These are phyloP conservation scores for Eucalyptus coolabah DNA, from an alignment of 345 rosid species.

Conservation along the genomic window DNA sequence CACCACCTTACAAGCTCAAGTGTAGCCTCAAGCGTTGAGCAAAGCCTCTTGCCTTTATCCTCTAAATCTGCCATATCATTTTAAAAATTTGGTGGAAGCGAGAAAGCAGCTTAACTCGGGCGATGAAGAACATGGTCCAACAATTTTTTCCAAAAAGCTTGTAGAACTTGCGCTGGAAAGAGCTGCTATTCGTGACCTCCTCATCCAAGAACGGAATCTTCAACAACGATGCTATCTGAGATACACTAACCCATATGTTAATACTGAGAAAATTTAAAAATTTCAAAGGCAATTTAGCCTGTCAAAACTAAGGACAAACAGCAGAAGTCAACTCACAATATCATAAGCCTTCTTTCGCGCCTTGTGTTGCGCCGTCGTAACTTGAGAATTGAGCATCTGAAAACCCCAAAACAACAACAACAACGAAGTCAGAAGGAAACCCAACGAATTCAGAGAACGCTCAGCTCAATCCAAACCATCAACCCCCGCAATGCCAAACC, in stretches of 20 bases:
- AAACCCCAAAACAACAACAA: background rate
- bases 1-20: too few relatives aligned
- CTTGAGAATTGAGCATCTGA: slow-evolving; percentile 70
- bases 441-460: background rate
- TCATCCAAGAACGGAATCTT: too few relatives aligned
- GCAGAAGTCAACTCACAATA: slow-evolving; percentile 25
- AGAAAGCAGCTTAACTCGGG: background rate
- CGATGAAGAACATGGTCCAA: background rate
- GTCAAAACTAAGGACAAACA: background rate
- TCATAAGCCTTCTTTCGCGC: slow-evolving; percentile 83
- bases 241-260: background rate
- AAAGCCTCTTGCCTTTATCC: background rate
- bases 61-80: background rate
- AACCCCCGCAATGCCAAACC: background rate
- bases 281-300: background rate
- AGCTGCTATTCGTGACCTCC: too few relatives aligned
- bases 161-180: too few relatives aligned
- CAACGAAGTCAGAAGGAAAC: background rate
- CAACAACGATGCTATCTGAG: too few relatives aligned
- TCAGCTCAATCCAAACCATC: background rate
- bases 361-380: slow-evolving; percentile 55
- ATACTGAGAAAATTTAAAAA: background rate
- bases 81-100: too few relatives aligned
- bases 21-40: too few relatives aligned
- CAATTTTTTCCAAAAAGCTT: background rate